phyloP scores from a whole-genome alignment of 805 yeast genomes.

The Wickerhamiella dianesei region DNA sequence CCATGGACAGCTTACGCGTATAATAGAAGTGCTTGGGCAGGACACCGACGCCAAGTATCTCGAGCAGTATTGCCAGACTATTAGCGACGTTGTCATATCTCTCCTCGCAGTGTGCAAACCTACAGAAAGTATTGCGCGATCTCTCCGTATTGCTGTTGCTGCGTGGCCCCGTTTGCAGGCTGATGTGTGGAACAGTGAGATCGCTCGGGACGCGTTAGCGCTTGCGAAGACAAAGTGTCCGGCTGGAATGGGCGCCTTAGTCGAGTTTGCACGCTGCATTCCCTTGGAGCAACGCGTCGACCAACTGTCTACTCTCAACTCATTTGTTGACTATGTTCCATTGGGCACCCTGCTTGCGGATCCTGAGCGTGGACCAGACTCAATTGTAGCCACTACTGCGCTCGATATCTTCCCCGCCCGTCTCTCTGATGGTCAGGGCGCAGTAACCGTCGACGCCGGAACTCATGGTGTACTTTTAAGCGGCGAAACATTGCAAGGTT shows the following conservation, averaged over 20 bases:
- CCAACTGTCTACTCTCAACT: slow-evolving; percentile 29
- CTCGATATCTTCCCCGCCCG: slow-evolving; percentile 39
- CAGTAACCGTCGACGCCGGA: slow-evolving; percentile 35
- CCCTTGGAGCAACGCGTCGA: slow-evolving; percentile 11
- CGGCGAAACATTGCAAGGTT: slow-evolving; percentile 25
- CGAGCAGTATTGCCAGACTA: slow-evolving; percentile 14
- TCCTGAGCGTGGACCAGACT: neutral
- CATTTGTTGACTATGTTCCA: neutral
- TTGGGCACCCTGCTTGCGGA: neutral
- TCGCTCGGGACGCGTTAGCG: slow-evolving; percentile 33
- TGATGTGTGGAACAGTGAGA: slow-evolving; percentile 35
- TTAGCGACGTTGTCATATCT: slow-evolving; percentile 16
- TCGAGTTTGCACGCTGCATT: slow-evolving; percentile 37
- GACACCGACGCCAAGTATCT: neutral
- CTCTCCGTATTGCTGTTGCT: slow-evolving; percentile 32
- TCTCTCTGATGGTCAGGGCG: slow-evolving; percentile 34
- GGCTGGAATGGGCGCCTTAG: slow-evolving; percentile 40
- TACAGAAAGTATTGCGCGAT: slow-evolving; percentile 14
- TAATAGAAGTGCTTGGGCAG: neutral
- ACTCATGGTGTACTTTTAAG: slow-evolving; percentile 57
- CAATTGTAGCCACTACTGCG: neutral
- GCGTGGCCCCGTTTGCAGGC: slow-evolving; percentile 34
- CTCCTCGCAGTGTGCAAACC: slow-evolving; percentile 11
- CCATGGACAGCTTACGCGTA: neutral
- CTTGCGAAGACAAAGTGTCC: slow-evolving; percentile 69